A percentile compares a stretch with the other conserved stretches of the same genome.
Conservation (phyloP, 2,329 filamentous ascomycete genomes). For the Hymenoscyphus infarciens region DNA sequence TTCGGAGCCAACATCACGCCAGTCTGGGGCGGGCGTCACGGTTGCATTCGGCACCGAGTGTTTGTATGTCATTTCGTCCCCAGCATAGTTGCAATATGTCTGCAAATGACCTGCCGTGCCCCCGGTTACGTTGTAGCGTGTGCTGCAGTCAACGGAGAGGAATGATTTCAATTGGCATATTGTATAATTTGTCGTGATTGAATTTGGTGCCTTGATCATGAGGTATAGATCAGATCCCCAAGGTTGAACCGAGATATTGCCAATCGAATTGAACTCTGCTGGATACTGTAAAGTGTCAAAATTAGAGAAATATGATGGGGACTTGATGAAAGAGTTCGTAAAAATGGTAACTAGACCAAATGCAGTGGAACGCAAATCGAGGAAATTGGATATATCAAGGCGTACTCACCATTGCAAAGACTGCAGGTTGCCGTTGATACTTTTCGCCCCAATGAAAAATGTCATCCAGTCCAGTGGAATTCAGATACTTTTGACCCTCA, state of each 20-base stretch:
- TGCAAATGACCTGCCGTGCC: constrained; percentile 55
- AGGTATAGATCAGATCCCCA: constrained; percentile 56
- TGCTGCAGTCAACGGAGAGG: constrained; percentile 63
- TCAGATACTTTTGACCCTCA: constrained; percentile 42
- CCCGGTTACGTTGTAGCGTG: constrained; percentile 54
- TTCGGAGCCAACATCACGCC: constrained; percentile 50
- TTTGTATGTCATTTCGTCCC: constrained; percentile 54
- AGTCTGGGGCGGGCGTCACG: constrained; percentile 42
- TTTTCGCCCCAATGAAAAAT: constrained; percentile 64
- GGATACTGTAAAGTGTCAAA: constrained; percentile 45
- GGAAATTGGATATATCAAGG: too few species aligned
- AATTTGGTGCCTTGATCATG: constrained; percentile 48
- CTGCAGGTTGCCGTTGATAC: constrained; percentile 49
- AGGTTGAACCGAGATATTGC: constrained; percentile 48
- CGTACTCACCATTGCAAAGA: constrained; percentile 45
- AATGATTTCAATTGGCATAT: constrained; percentile 66
- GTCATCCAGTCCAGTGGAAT: constrained; percentile 61
- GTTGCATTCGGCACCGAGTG: constrained; percentile 39
- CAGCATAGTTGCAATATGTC: constrained; percentile 56
- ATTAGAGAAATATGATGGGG: not conserved
- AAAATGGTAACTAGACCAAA: too few species aligned
- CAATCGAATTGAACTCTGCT: constrained; percentile 61
- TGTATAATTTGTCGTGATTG: constrained; percentile 50
- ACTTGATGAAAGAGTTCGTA: not conserved
- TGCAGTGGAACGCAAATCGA: too few species aligned